Conservation (phyloP, 495 filamentous ascomycete species). For the Entonaema liquescens region DNA sequence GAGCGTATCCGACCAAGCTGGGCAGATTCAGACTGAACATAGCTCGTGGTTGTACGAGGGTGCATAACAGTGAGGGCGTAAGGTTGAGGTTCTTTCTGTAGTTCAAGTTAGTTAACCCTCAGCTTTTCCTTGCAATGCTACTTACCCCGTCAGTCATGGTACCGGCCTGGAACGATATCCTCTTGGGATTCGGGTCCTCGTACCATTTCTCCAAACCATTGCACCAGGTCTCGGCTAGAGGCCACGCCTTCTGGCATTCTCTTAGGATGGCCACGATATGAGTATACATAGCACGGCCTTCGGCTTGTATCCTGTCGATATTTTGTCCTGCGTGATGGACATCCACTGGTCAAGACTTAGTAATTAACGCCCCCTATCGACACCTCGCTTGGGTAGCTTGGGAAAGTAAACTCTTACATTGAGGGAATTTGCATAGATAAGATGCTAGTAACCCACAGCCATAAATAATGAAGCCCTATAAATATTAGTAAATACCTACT, state of each 20-base stretch:
- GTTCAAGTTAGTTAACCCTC: slow-evolving; percentile 4
- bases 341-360: slow-evolving; percentile 38
- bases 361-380: neutral
- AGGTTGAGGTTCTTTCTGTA: slow-evolving; percentile 45
- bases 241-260: slow-evolving; percentile 56
- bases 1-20: slow-evolving; percentile 10
- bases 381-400: neutral
- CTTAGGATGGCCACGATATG: slow-evolving; percentile 51
- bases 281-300: slow-evolving; percentile 51
- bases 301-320: slow-evolving; percentile 40
- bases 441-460: slow-evolving; percentile 59
- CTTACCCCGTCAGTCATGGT: slow-evolving; percentile 60
- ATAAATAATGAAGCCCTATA: slow-evolving; percentile 58
- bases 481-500: slow-evolving; percentile 2
- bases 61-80: slow-evolving; percentile 45
- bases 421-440: slow-evolving; percentile 57
- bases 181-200: slow-evolving; percentile 47
- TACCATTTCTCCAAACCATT: slow-evolving; percentile 54
- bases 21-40: slow-evolving; percentile 23
- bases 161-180: slow-evolving; percentile 45
- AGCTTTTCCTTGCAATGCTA: neutral
- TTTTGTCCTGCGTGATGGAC: slow-evolving; percentile 47
- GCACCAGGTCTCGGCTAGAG: slow-evolving; percentile 55
- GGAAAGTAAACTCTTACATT: slow-evolving; percentile 42
- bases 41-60: slow-evolving; percentile 36